phyloP scores from a whole-genome alignment of 2,329 filamentous ascomycete species.

The Sporothrix pseudoabietina region DNA sequence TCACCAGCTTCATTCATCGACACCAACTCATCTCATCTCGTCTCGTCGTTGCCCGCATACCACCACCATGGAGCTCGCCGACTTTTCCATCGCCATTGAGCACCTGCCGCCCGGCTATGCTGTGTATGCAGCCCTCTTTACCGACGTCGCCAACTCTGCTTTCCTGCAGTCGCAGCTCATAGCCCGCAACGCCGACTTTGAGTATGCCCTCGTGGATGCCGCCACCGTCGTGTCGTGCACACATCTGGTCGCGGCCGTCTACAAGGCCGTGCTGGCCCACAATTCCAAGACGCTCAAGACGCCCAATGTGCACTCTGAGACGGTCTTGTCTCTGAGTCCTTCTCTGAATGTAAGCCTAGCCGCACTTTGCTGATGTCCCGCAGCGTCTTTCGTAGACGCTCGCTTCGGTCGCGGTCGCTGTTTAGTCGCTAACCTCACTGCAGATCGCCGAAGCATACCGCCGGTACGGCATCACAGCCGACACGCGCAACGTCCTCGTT shows the following conservation, averaged over 20 bases:
- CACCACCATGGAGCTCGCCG: slow-evolving; percentile 3
- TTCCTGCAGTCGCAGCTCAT: slow-evolving; percentile 83
- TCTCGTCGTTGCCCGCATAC: not conserved
- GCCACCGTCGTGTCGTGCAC: slow-evolving; percentile 71
- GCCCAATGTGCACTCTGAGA: slow-evolving; percentile 85
- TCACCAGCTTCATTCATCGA: not conserved
- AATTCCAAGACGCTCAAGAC: slow-evolving; percentile 66
- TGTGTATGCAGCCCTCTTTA: slow-evolving; percentile 75
- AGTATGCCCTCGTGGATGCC: slow-evolving; percentile 93
- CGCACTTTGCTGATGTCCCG: not conserved
- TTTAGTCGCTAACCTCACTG: not conserved
- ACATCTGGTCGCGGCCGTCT: slow-evolving; percentile 75
- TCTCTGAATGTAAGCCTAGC: slow-evolving; percentile 70
- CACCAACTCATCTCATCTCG: not conserved
- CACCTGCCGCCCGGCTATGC: slow-evolving; percentile 70
- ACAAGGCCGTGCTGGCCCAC: slow-evolving; percentile 71
- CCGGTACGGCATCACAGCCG: slow-evolving; percentile 76
- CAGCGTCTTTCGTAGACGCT: not conserved
- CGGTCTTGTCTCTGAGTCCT: slow-evolving; percentile 76
- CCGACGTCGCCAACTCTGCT: slow-evolving; percentile 71
- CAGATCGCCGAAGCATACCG: slow-evolving; percentile 92
- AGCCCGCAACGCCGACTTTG: slow-evolving; percentile 79
- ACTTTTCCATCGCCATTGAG: slow-evolving; percentile 68
- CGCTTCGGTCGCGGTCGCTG: not conserved
- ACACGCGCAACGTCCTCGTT: slow-evolving; percentile 72